Conservation (phyloP, 805 yeast genomes). For the Debaryomyces hansenii region DNA sequence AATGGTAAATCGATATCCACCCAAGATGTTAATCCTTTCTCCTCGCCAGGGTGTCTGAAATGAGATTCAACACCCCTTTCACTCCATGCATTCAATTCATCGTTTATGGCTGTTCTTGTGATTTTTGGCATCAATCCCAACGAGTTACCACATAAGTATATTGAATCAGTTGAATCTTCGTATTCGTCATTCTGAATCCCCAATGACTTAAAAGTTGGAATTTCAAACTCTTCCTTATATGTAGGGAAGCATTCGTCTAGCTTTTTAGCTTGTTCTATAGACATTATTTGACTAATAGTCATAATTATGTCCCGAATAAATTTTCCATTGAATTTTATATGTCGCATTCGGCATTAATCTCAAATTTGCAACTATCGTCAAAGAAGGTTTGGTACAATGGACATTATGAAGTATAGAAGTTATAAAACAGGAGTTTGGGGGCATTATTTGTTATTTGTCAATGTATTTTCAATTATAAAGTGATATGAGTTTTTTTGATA, state of each 20-base stretch:
- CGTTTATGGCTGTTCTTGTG: slow-evolving; percentile 55
- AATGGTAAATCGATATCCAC: slow-evolving; percentile 81
- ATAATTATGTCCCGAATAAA: neutral
- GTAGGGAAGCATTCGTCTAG: slow-evolving; percentile 44
- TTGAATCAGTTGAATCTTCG: slow-evolving; percentile 23
- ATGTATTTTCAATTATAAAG: too few relatives aligned
- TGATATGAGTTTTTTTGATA: too few relatives aligned
- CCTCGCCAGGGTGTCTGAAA: slow-evolving; percentile 60
- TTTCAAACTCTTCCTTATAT: slow-evolving; percentile 48
- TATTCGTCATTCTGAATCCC: slow-evolving; percentile 39
- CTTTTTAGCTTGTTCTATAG: slow-evolving; percentile 15
- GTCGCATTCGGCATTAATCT: too few relatives aligned
- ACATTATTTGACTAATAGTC: slow-evolving; percentile 5
- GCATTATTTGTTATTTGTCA: too few relatives aligned
- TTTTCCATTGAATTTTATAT: neutral
- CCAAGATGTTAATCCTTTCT: slow-evolving; percentile 63
- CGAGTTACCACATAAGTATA: slow-evolving; percentile 91
- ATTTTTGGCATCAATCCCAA: slow-evolving; percentile 82
- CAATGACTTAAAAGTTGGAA: slow-evolving; percentile 67
- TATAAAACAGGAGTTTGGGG: too few relatives aligned
- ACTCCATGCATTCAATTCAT: slow-evolving; percentile 82
- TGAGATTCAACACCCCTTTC: slow-evolving; percentile 82
- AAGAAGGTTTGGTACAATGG: too few relatives aligned
- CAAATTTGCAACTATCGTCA: too few relatives aligned
- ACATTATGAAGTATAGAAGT: too few relatives aligned